Percentiles rank a stretch among this genome's conserved stretches.
Evolutionary conservation across 225 moss, liverwort and hornwort genomes (phyloP).

Genomic region (Physcomitrellopsis africana): DNA sequence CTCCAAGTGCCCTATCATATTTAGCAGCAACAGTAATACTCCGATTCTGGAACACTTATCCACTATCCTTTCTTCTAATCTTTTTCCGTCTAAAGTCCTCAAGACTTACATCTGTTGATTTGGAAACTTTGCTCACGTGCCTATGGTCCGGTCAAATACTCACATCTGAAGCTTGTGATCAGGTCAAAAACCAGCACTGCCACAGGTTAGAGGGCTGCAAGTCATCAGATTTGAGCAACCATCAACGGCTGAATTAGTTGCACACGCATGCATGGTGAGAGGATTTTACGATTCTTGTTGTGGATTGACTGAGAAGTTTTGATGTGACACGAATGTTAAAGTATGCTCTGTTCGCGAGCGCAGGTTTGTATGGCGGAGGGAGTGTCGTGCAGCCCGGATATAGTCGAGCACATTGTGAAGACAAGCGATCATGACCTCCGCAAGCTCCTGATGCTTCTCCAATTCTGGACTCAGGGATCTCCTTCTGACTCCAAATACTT

Average conservation of each 20-base stretch:
- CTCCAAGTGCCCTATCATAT: constrained; percentile 90
- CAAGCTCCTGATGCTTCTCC: constrained; percentile 80
- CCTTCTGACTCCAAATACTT: constrained; percentile 11
- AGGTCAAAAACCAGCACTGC: constrained; percentile 72
- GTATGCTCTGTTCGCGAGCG: neutral
- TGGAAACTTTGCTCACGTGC: neutral
- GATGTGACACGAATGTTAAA: constrained; percentile 15
- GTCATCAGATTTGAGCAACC: constrained; percentile 65
- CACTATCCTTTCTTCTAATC: constrained; percentile 8
- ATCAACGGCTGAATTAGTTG: constrained; percentile 60
- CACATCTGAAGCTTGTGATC: constrained; percentile 39
- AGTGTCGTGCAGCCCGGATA: constrained; percentile 53
- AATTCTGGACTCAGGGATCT: constrained; percentile 80
- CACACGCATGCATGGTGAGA: constrained; percentile 79
- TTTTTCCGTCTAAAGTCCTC: constrained; percentile 9
- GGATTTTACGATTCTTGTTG: neutral
- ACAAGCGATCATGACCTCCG: constrained; percentile 72
- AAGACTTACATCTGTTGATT: constrained; percentile 9
- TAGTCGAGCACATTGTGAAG: constrained; percentile 67
- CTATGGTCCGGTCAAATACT: constrained; percentile 25
- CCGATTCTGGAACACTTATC: constrained; percentile 14
- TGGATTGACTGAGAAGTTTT: constrained; percentile 22
- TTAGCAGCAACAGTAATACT: constrained; percentile 83
- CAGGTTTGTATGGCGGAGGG: constrained; percentile 87
- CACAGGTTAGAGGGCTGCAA: constrained; percentile 52